These are phyloP conservation scores for Plasmodium fragile DNA, from an alignment of 169 alveolate species.

Conservation along the genomic window DNA sequence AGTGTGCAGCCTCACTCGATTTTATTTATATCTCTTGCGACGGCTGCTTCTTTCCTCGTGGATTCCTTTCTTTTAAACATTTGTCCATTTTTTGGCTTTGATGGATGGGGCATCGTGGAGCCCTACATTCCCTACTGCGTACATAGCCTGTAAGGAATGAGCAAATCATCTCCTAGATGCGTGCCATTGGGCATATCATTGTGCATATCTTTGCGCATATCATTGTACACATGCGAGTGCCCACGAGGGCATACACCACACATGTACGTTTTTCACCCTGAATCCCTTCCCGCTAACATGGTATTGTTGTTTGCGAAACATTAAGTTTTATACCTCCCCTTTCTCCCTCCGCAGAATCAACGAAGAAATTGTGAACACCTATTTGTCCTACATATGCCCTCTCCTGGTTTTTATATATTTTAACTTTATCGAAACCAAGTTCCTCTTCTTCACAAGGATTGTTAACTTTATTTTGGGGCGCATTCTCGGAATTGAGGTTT, in stretches of 20 bases:
- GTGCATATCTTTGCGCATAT: background rate
- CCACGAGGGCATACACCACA: background rate
- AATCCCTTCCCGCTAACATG: background rate
- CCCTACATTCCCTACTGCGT: constrained; percentile 70
- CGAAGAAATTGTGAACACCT: constrained; percentile 72
- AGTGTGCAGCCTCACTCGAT: constrained; percentile 38
- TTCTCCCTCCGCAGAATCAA: constrained; percentile 45
- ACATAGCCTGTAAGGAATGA: constrained; percentile 36
- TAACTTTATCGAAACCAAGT: constrained; percentile 63
- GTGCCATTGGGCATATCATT: background rate
- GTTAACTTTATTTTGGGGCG: constrained; percentile 36
- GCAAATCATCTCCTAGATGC: background rate
- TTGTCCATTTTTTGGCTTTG: constrained; percentile 69
- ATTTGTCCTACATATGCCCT: constrained; percentile 63
- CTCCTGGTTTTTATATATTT: constrained; percentile 66
- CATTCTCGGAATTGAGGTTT: constrained; percentile 35
- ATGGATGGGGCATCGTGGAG: constrained; percentile 73
- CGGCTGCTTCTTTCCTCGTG: constrained; percentile 61
- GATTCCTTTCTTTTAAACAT: constrained; percentile 67
- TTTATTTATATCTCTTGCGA: constrained; percentile 62
- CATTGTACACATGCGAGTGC: background rate
- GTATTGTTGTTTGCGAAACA: background rate
- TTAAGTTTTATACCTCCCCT: background rate
- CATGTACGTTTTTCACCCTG: background rate
- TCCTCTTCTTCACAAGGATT: constrained; percentile 57